Conservation (phyloP, 1,284 basidiomycete species). For the Rhodotorula mucilaginosa region DNA sequence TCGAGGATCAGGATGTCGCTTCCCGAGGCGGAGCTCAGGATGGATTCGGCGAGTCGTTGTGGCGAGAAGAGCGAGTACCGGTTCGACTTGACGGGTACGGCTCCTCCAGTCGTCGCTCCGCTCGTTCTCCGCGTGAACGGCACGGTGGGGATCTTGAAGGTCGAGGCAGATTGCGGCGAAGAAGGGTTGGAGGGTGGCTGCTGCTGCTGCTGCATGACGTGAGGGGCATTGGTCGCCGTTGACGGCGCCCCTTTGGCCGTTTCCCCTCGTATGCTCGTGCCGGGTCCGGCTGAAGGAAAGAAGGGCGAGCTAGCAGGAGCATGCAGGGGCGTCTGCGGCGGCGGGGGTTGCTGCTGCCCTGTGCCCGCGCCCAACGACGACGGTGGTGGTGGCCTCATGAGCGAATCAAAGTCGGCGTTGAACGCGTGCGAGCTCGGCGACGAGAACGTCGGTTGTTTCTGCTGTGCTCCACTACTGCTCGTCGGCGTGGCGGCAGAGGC, state of each 20-base stretch:
- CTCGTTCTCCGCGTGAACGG: neutral
- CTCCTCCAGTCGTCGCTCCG: neutral
- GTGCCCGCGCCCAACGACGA: too few species aligned
- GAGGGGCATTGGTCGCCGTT: too few species aligned
- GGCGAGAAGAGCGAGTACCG: constrained; percentile 22
- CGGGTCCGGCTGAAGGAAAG: constrained; percentile 2
- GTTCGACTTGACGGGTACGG: neutral
- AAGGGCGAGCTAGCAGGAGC: constrained; percentile 19
- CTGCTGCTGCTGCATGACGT: too few species aligned
- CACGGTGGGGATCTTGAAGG: neutral
- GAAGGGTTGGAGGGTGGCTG: too few species aligned
- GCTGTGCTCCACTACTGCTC: neutral
- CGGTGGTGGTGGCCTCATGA: constrained; percentile 6
- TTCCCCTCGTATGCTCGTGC: neutral
- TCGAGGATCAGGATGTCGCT: constrained; percentile 64
- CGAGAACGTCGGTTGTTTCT: constrained; percentile 1
- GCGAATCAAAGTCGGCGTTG: constrained; percentile 20
- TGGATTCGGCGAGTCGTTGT: constrained; percentile 12
- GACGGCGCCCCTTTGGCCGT: too few species aligned
- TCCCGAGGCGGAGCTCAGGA: constrained; percentile 2
- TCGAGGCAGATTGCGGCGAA: neutral
- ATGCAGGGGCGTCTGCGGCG: constrained; percentile 11
- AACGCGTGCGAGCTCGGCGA: constrained; percentile 22
- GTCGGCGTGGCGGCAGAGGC: neutral
- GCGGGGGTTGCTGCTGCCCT: neutral